Base-by-base conservation (phyloP, 1,284 basidiomycete species). In the Rhodotorula sp. region DNA sequence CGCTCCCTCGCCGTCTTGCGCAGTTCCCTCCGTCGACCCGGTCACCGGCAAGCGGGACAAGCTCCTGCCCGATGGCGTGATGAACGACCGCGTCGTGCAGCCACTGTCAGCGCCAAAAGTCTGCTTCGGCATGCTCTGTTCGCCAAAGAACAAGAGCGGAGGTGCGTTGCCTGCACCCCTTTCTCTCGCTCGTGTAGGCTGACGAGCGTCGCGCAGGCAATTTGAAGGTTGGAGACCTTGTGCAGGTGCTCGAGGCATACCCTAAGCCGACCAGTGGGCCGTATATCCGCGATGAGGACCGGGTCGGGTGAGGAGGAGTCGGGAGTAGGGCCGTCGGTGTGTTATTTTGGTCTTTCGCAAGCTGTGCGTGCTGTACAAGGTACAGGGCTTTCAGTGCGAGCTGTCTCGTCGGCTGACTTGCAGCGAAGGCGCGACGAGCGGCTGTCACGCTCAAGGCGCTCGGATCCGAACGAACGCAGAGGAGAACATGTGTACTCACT, bases 1-100 rank as follows among this genome's bases (percentile, higher is more conserved):
- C n/a, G n/a, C n/a, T n/a, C n/a, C n/a, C 34, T 15, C 27, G 9
- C 12, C 22, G n/a, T 22, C 15, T 15, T 12, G 0, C 58, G 22
- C 32, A 72, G 71, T 73, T 22, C 71, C 71, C 13, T 67, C 64
- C 15, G 64, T 69, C 37, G 67, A 73, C 60, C 71, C 71, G 39
- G 36, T 32, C 7, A 67, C 67, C 10, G 71, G 50, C 10, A 36
- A 67, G 13, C 61, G 71, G 6, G 67, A 73, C 61, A 69, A 69
- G 22, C 58, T 67, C 27, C 48, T 73, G 15, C 71, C 71, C 17
- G 71, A 73, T 61, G 53, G 25, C 8, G 65, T 73, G 34, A 73
- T 69, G 67, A 64, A 51, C 9, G 71, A 66, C 54, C 66, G 70
- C 34, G 32, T 22, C 19, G 66, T 68, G 7, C 64, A 60, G 41